Percentiles rank a stretch among this genome's conserved stretches.
Evolutionary conservation across 495 filamentous ascomycete genomes (phyloP).

Genomic region (Tetracladium setigerum): DNA sequence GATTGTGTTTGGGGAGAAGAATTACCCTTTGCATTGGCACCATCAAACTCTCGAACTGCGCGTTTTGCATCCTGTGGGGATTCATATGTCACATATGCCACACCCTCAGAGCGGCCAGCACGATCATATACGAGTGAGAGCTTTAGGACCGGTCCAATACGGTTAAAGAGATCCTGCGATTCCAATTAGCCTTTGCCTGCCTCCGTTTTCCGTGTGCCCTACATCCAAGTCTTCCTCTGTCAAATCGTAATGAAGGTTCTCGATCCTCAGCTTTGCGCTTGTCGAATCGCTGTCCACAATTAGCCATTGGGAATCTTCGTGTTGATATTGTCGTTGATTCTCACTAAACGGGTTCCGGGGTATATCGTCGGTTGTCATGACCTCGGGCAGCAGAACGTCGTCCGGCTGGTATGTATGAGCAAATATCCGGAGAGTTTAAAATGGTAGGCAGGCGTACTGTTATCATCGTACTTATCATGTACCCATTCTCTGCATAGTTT

Average conservation of each 20-base stretch:
- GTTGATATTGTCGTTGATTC: background rate
- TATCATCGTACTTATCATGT: constrained; percentile 77
- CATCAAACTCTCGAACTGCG: constrained; percentile 77
- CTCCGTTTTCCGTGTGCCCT: constrained; percentile 18
- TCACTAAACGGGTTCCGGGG: constrained; percentile 5
- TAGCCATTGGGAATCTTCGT: background rate
- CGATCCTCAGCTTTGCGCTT: constrained; percentile 72
- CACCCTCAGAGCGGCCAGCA: constrained; percentile 81
- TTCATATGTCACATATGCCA: constrained; percentile 77
- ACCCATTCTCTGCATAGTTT: constrained; percentile 67
- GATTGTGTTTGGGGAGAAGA: background rate
- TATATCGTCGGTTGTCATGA: constrained; percentile 17
- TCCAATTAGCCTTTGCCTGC: background rate
- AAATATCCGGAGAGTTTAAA: background rate
- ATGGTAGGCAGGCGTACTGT: constrained; percentile 26
- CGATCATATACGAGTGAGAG: constrained; percentile 79
- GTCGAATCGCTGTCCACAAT: constrained; percentile 31
- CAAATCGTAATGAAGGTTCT: constrained; percentile 92
- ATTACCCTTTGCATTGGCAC: constrained; percentile 79
- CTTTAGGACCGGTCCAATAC: constrained; percentile 64
- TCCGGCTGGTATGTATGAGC: constrained; percentile 16
- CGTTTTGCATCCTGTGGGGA: constrained; percentile 56
- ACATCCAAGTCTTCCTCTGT: constrained; percentile 82
- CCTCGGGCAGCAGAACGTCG: constrained; percentile 16
- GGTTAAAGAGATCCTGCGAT: constrained; percentile 66